These are phyloP conservation scores for Barnettozyma populi DNA, from an alignment of 805 yeast species.

Conservation along the genomic window DNA sequence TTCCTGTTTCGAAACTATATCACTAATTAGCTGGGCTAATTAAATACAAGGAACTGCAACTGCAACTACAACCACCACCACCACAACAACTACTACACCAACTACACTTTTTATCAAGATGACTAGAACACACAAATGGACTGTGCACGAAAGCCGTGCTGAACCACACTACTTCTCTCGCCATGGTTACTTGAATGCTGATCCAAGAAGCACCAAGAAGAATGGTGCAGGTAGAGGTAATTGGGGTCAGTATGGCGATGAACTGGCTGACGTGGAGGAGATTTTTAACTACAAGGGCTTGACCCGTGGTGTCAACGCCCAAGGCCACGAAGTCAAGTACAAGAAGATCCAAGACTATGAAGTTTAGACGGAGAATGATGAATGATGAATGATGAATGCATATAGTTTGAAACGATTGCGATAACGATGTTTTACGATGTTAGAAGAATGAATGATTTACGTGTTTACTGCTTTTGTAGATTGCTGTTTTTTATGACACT, in stretches of 20 bases:
- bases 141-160: conserved; percentile 50
- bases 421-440: conserved; percentile 5
- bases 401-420: not conserved
- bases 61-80: not conserved
- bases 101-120: conserved; percentile 27
- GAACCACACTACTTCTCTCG: conserved; percentile 75
- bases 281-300: conserved; percentile 42
- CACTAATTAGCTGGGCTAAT: not conserved
- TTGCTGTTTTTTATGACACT: not conserved
- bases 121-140: conserved; percentile 82
- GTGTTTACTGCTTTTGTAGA: not conserved
- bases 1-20: not conserved
- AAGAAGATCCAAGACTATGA: conserved; percentile 9
- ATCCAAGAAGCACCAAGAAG: conserved; percentile 76
- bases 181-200: conserved; percentile 59
- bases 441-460: conserved; percentile 1
- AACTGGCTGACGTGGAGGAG: conserved; percentile 57
- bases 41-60: not conserved
- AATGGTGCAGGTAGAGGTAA: conserved; percentile 82
- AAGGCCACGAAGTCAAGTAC: conserved; percentile 37
- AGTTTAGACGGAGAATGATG: not conserved
- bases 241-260: conserved; percentile 86
- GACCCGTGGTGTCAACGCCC: conserved; percentile 45
- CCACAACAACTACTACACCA: no score
- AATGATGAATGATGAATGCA: not conserved